Conservation (phyloP, 495 filamentous ascomycete genomes). For the Chaetomium tenue region DNA sequence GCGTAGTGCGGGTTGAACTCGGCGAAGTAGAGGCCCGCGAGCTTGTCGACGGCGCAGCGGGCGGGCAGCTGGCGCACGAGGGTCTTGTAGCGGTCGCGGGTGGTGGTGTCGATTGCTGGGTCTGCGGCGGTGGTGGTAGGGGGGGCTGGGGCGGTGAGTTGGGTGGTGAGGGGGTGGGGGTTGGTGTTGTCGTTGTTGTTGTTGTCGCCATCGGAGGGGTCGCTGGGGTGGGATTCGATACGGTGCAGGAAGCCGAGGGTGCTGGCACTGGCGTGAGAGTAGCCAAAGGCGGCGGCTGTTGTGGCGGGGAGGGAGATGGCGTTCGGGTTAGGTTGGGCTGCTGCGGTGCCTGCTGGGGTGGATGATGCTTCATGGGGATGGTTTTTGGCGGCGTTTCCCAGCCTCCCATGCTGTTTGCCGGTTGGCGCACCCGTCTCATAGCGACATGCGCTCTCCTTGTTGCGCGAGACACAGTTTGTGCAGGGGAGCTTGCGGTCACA, state of each 20-base stretch:
- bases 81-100: slow-evolving; percentile 51
- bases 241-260: slow-evolving; percentile 52
- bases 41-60: slow-evolving; percentile 50
- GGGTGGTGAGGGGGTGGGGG: slow-evolving; percentile 4
- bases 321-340: background rate
- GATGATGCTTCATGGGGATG: background rate
- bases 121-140: background rate
- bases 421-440: slow-evolving; percentile 54
- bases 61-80: slow-evolving; percentile 55
- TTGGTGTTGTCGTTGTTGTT: background rate
- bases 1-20: slow-evolving; percentile 57
- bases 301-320: slow-evolving; percentile 26
- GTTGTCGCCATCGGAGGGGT: background rate
- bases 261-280: slow-evolving; percentile 45
- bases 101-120: background rate
- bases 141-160: slow-evolving; percentile 5
- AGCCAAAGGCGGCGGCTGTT: slow-evolving; percentile 45
- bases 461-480: slow-evolving; percentile 58
- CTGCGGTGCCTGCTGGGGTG: background rate
- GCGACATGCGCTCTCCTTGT: slow-evolving; percentile 48
- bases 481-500: slow-evolving; percentile 63
- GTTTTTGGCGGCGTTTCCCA: slow-evolving; percentile 20
- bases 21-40: slow-evolving; percentile 55
- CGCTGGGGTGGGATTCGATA: slow-evolving; percentile 38
- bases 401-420: slow-evolving; percentile 36